These are phyloP conservation scores for Collariella sp. DNA, from an alignment of 495 filamentous ascomycete genomes.

Conservation along the genomic window DNA sequence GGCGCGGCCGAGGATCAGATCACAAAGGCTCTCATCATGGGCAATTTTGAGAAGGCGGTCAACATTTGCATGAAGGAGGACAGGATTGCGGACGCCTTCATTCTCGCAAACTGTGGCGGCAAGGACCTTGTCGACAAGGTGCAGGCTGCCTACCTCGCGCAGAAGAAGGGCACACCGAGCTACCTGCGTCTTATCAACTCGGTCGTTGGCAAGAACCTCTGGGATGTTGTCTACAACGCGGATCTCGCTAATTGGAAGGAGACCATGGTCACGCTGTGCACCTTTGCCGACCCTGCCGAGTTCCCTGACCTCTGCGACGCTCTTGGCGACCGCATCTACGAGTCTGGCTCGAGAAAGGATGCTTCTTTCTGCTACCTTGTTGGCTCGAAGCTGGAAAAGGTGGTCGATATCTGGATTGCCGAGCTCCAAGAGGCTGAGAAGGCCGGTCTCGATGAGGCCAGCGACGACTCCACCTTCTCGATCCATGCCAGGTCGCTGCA, in stretches of 20 bases:
- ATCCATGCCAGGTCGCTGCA: slow-evolving; percentile 85
- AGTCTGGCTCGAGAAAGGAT: slow-evolving; percentile 67
- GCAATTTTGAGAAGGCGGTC: slow-evolving; percentile 83
- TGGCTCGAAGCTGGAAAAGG: slow-evolving; percentile 95
- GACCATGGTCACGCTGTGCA: slow-evolving; percentile 90
- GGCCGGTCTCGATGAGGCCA: slow-evolving; percentile 55
- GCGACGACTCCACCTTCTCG: slow-evolving; percentile 74
- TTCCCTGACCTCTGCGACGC: slow-evolving; percentile 96
- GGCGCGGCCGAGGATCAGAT: slow-evolving; percentile 76
- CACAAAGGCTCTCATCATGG: slow-evolving; percentile 77
- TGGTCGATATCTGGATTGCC: slow-evolving; percentile 84
- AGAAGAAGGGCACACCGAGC: slow-evolving; percentile 73
- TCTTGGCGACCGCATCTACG: slow-evolving; percentile 82
- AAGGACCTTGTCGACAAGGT: slow-evolving; percentile 91
- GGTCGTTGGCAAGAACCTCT: slow-evolving; percentile 90
- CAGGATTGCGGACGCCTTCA: slow-evolving; percentile 90
- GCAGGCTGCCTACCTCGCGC: slow-evolving; percentile 81
- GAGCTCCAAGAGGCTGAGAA: slow-evolving; percentile 78
- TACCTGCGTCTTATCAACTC: slow-evolving; percentile 88
- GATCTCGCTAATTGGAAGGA: slow-evolving; percentile 92
- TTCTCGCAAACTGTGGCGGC: slow-evolving; percentile 94
- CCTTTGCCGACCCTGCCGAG: slow-evolving; percentile 80
- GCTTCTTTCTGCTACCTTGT: slow-evolving; percentile 93
- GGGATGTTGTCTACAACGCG: slow-evolving; percentile 96
- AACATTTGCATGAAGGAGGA: slow-evolving; percentile 81